phyloP scores from a whole-genome alignment of 768 basidiomycete genomes.

The Lactifluus rugatus region DNA sequence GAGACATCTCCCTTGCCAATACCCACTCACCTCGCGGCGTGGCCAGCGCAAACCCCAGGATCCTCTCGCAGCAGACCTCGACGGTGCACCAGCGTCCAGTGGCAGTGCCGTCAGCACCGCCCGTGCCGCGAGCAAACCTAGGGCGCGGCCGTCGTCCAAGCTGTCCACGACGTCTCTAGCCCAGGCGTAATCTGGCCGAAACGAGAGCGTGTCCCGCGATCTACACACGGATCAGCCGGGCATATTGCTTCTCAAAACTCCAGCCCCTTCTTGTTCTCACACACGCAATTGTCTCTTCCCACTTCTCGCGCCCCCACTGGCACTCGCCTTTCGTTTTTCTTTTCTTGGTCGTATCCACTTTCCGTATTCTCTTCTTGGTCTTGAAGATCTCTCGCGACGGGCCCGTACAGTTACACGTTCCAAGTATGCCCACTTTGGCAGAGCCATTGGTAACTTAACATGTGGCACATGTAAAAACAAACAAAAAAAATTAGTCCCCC shows the following conservation, averaged over 20 bases:
- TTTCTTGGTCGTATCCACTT: too few relatives aligned
- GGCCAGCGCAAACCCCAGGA: conserved; percentile 19
- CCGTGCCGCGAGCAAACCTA: conserved; percentile 13
- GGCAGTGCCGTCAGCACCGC: not conserved
- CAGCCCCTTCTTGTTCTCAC: not conserved
- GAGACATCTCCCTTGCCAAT: conserved; percentile 16
- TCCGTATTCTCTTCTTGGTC: not conserved
- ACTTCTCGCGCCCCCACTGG: too few relatives aligned
- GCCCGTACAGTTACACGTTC: not conserved
- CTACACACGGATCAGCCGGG: not conserved
- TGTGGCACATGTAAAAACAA: not conserved
- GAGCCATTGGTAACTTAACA: too few relatives aligned
- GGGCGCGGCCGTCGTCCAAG: conserved; percentile 8
- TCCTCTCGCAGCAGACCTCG: not conserved
- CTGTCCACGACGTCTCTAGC: not conserved
- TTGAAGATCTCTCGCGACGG: not conserved
- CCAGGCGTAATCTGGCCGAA: not conserved
- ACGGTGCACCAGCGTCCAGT: not conserved
- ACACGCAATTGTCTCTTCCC: too few relatives aligned
- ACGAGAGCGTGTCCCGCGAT: not conserved
- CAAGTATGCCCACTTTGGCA: not conserved
- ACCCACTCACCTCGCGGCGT: conserved; percentile 21
- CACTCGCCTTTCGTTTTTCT: too few relatives aligned
- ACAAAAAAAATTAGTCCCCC: not conserved
- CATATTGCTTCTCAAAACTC: not conserved